Evolutionary conservation across 2,329 filamentous ascomycete species (phyloP).

Genomic region (Didymella arachidicola): DNA sequence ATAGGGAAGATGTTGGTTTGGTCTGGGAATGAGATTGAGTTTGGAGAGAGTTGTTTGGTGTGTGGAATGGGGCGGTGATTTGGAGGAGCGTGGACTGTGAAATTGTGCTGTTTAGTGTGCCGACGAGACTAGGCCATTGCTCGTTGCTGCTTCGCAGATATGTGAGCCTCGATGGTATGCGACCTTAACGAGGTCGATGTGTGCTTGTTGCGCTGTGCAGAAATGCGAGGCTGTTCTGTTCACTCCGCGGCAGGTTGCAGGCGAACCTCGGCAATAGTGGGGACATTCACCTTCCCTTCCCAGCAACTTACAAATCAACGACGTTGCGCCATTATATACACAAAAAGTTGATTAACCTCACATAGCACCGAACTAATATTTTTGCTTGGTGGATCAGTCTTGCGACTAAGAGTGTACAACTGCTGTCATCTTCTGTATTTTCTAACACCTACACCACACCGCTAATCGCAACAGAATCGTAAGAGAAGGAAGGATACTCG

Average conservation of each 20-base stretch:
- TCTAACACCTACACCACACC: background rate
- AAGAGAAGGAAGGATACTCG: background rate
- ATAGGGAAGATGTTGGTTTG: background rate
- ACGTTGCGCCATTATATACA: slow-evolving; percentile 4
- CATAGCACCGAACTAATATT: background rate
- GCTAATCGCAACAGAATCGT: too few species aligned
- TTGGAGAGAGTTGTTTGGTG: too few species aligned
- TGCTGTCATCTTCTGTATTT: too few species aligned
- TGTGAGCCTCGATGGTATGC: too few species aligned
- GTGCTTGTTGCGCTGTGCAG: background rate
- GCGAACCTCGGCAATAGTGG: slow-evolving; percentile 18
- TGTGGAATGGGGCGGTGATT: too few species aligned
- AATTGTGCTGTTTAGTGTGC: too few species aligned
- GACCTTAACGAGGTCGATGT: background rate
- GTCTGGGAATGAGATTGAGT: background rate
- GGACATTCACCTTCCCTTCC: slow-evolving; percentile 11
- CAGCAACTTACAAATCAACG: slow-evolving; percentile 20
- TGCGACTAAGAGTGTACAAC: background rate
- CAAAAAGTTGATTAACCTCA: background rate
- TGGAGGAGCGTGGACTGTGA: too few species aligned
- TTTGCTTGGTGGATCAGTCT: too few species aligned
- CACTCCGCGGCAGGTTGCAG: slow-evolving; percentile 1
- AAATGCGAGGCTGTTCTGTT: slow-evolving; percentile 1
- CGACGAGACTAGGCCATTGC: too few species aligned
- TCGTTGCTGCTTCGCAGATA: too few species aligned